phyloP scores from a whole-genome alignment of 345 rosid species.

The Salix dunnii region DNA sequence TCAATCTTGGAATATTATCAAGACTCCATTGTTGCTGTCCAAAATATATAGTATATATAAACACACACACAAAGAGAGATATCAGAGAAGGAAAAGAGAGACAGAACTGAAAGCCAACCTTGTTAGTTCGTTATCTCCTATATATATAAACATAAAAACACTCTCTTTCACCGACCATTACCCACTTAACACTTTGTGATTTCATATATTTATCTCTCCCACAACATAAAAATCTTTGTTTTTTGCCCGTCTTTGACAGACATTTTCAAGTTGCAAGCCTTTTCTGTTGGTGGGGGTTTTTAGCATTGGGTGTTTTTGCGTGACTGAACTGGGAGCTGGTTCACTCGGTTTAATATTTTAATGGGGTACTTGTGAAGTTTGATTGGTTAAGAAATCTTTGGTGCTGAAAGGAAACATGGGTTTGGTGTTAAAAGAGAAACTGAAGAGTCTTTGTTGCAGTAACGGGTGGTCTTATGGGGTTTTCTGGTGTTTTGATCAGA shows the following conservation, averaged over 20 bases:
- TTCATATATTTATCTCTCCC: conserved; percentile 9
- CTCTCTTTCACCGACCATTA: conserved; percentile 18
- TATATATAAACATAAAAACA: conserved; percentile 19
- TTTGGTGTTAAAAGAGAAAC: conserved; percentile 41
- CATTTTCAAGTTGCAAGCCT: conserved; percentile 2
- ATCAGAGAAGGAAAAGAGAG: neutral
- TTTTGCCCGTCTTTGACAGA: neutral
- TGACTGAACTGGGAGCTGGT: neutral
- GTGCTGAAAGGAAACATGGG: conserved; percentile 10
- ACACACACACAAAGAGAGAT: neutral
- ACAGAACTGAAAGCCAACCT: conserved; percentile 5
- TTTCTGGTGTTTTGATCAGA: conserved; percentile 69
- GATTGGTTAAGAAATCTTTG: conserved; percentile 10
- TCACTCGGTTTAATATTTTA: conserved; percentile 5
- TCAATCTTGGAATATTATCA: neutral
- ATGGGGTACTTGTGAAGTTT: conserved; percentile 21
- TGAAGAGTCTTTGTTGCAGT: conserved; percentile 60
- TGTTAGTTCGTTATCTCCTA: neutral
- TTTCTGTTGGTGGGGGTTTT: neutral
- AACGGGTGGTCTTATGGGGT: conserved; percentile 87
- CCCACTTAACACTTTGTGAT: conserved; percentile 1
- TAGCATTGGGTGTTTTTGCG: neutral
- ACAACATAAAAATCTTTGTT: neutral
- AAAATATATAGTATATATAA: neutral
- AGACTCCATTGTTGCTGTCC: neutral